Evolutionary conservation across 2,329 filamentous ascomycete genomes (phyloP).

Genomic region (Exophiala sp.): DNA sequence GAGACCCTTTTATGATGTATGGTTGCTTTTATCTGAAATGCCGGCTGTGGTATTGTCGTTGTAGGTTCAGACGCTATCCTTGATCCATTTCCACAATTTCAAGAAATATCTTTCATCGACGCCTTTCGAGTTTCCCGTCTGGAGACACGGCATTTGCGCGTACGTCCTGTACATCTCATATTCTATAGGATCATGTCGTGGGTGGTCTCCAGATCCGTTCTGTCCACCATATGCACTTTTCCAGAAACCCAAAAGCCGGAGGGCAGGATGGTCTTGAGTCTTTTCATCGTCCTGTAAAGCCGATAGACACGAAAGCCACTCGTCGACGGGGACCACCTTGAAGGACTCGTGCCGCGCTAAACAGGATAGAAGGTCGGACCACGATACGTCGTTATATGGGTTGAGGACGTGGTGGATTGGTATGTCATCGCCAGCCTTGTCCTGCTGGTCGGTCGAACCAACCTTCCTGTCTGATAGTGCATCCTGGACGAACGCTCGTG

Average conservation of each 20-base stretch:
- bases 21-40: not conserved
- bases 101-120: conserved; percentile 17
- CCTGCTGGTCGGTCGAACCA: not conserved
- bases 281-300: conserved; percentile 24
- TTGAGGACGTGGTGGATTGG: conserved; percentile 51
- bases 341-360: conserved; percentile 2
- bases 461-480: not conserved
- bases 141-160: conserved; percentile 7
- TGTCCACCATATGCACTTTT: conserved; percentile 38
- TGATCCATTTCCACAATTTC: conserved; percentile 24
- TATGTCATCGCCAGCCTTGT: not conserved
- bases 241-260: conserved; percentile 51
- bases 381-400: conserved; percentile 31
- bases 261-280: conserved; percentile 40
- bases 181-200: not conserved
- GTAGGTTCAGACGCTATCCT: conserved; percentile 5
- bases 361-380: conserved; percentile 12
- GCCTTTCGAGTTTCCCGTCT: not conserved
- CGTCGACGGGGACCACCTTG: conserved; percentile 40
- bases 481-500: conserved; percentile 34
- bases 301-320: conserved; percentile 45
- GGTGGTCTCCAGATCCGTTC: not conserved
- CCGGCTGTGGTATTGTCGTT: not conserved
- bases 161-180: conserved; percentile 14
- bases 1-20: too few species aligned